phyloP scores from a whole-genome alignment of 208 protist species.

The Lotmaria passim region DNA sequence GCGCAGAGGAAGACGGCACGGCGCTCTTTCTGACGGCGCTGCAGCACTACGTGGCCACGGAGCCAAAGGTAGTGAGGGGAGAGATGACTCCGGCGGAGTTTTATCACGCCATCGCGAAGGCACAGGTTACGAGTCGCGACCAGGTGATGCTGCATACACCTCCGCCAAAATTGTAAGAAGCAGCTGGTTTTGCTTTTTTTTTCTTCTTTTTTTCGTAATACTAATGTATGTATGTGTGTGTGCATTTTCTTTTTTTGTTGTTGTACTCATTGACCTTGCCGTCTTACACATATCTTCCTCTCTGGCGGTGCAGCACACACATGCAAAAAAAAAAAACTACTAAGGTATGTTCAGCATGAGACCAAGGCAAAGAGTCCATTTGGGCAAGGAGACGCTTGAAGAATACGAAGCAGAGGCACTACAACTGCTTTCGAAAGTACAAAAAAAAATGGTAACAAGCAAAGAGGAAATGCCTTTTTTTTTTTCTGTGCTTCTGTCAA shows the following conservation, averaged over 20 bases:
- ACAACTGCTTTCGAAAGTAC: too few species aligned
- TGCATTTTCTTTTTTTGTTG: neutral
- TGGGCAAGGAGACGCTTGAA: too few species aligned
- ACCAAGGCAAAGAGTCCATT: too few species aligned
- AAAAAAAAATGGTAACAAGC: too few species aligned
- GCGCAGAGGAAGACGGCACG: constrained; percentile 78
- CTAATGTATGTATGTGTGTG: neutral
- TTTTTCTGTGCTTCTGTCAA: too few species aligned
- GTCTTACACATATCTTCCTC: too few species aligned
- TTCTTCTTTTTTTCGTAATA: constrained; percentile 7
- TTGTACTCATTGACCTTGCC: neutral
- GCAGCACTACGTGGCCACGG: constrained; percentile 40
- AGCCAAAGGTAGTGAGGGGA: neutral
- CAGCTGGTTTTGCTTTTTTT: constrained; percentile 1
- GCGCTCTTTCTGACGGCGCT: constrained; percentile 58
- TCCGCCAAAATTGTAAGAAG: constrained; percentile 29
- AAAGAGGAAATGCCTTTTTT: too few species aligned
- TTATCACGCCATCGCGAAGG: constrained; percentile 28
- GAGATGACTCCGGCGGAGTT: constrained; percentile 30
- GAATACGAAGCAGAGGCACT: too few species aligned
- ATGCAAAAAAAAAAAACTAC: too few species aligned
- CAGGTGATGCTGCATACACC: constrained; percentile 14
- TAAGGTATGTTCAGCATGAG: too few species aligned
- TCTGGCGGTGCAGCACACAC: too few species aligned
- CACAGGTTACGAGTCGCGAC: constrained; percentile 27